Evolutionary conservation across 371 early-diverging fungal genomes (phyloP).

Genomic region (Rhizomucor pusillus): DNA sequence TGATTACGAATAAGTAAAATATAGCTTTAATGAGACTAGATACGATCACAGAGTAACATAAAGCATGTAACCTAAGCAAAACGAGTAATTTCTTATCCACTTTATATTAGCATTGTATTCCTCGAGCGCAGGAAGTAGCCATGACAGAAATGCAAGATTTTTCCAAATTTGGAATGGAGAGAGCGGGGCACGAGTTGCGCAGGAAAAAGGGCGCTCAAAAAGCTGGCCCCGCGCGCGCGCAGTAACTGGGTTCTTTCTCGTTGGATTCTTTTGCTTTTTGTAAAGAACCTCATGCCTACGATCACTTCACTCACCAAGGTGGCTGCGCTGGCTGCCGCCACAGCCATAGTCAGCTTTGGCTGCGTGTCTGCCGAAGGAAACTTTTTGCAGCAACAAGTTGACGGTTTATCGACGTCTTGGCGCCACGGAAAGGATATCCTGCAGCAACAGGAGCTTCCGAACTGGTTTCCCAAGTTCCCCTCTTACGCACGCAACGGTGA

Average conservation of each 20-base stretch:
- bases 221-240: background rate
- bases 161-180: no score
- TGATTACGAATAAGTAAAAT: no score
- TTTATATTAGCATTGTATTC: no score
- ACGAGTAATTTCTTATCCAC: no score
- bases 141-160: no score
- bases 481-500: background rate
- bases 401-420: constrained; percentile 23
- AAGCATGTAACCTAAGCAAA: no score
- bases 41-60: no score
- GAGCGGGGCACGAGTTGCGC: no score
- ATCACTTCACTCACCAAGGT: constrained; percentile 25
- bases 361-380: constrained; percentile 19
- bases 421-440: constrained; percentile 19
- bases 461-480: constrained; percentile 11
- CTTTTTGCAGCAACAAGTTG: constrained; percentile 24
- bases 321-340: constrained; percentile 5
- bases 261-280: constrained; percentile 5
- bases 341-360: constrained; percentile 17
- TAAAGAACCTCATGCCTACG: constrained; percentile 26
- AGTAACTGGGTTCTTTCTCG: background rate
- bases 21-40: no score
- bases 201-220: no score
- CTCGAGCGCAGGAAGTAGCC: no score
- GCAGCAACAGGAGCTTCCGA: constrained; percentile 5